A percentile compares a stretch with the other conserved stretches of the same genome.
phyloP scores from a whole-genome alignment of 2,329 filamentous ascomycete species.

The Ceratocystiopsis sp. region DNA sequence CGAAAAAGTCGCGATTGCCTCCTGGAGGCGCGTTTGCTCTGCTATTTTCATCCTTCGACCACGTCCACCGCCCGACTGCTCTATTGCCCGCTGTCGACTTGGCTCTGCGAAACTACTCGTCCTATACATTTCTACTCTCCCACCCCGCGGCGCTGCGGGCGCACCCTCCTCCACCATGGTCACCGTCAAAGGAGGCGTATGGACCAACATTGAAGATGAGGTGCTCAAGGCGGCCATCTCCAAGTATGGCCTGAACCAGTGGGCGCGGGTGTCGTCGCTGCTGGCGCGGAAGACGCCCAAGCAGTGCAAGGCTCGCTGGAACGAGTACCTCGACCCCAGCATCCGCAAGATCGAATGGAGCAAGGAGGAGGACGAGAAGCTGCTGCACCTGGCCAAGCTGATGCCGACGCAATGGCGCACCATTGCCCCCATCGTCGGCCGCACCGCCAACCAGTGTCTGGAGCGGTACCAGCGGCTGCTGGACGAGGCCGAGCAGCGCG shows the following conservation, averaged over 20 bases:
- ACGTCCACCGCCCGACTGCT: too few species aligned
- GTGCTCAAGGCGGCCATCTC: constrained; percentile 91
- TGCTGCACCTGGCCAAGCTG: constrained; percentile 89
- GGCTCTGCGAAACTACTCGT: background rate
- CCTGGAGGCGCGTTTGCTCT: background rate
- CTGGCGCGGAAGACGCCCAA: constrained; percentile 95
- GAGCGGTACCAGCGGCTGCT: constrained; percentile 94
- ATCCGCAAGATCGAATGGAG: constrained; percentile 99
- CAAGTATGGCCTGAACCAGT: constrained; percentile 92
- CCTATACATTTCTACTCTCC: background rate
- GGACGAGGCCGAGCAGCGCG: constrained; percentile 84
- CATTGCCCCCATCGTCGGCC: constrained; percentile 88
- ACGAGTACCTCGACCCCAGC: constrained; percentile 93
- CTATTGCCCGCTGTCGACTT: too few species aligned
- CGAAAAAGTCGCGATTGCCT: background rate
- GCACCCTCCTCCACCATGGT: constrained; percentile 33
- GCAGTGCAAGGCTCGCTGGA: constrained; percentile 97
- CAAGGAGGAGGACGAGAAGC: constrained; percentile 94
- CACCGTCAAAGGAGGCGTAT: constrained; percentile 58
- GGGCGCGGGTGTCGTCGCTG: constrained; percentile 94
- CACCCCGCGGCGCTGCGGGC: background rate
- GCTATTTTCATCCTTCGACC: too few species aligned
- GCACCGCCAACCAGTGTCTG: constrained; percentile 91
- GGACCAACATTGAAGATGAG: constrained; percentile 76
- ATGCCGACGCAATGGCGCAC: constrained; percentile 99